Evolutionary conservation across 805 yeast genomes (phyloP).

Genomic region (Barnettozyma botsteinii): DNA sequence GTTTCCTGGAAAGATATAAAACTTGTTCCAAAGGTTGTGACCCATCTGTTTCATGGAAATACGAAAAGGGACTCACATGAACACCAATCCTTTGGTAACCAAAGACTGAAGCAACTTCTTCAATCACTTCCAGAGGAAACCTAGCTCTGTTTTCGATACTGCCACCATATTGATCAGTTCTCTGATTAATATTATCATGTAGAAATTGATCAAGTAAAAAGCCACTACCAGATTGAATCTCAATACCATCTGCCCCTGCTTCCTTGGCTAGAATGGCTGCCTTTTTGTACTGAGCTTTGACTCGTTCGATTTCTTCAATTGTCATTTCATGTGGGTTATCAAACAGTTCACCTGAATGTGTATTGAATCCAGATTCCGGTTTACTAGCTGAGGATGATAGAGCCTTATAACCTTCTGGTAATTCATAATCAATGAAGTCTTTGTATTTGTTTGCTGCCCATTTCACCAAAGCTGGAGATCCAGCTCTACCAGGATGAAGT

Average conservation of each 20-base stretch:
- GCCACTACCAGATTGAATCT: slow-evolving; percentile 37
- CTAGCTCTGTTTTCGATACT: slow-evolving; percentile 37
- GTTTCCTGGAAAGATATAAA: neutral
- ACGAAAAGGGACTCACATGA: slow-evolving; percentile 39
- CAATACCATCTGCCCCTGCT: slow-evolving; percentile 37
- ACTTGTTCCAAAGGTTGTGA: neutral
- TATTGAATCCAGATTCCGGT: neutral
- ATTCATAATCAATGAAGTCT: neutral
- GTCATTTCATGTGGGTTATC: neutral
- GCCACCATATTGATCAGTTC: slow-evolving; percentile 40
- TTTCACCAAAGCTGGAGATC: neutral
- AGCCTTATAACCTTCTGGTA: neutral
- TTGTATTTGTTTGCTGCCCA: neutral
- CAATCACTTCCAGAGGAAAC: slow-evolving; percentile 40
- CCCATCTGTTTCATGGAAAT: slow-evolving; percentile 28
- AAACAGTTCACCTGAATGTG: neutral
- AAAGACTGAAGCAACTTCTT: slow-evolving; percentile 25
- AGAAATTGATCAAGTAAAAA: slow-evolving; percentile 35
- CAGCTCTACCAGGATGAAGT: neutral
- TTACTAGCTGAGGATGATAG: neutral
- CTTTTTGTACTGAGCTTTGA: neutral
- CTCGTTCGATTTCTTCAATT: neutral
- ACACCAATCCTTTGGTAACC: neutral
- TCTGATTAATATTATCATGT: slow-evolving; percentile 25
- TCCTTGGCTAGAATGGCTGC: slow-evolving; percentile 28